phyloP scores from a whole-genome alignment of 352 stramenopile genomes.

The Globisporangium orthogonon region DNA sequence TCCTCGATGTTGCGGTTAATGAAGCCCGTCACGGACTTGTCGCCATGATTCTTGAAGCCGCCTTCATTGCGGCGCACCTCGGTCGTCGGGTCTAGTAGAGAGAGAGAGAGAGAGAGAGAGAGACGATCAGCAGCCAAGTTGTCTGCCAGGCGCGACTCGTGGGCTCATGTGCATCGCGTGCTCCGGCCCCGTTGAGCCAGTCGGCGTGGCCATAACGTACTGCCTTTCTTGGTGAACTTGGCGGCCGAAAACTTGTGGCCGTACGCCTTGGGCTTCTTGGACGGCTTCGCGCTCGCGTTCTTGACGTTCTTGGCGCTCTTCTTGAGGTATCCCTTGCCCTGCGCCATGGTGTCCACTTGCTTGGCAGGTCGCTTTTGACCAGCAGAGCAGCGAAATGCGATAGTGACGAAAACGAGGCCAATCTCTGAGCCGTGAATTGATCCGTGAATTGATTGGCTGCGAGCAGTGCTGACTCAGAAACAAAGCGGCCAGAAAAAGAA shows the following conservation, averaged over 20 bases:
- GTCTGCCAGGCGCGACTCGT: not conserved
- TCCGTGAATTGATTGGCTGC: no score
- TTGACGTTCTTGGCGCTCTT: constrained; percentile 71
- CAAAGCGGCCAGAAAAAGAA: no score
- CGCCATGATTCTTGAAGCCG: constrained; percentile 71
- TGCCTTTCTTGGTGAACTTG: constrained; percentile 87
- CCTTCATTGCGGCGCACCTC: constrained; percentile 69
- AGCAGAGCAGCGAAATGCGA: no score
- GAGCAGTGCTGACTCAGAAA: no score
- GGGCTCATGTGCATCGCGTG: not conserved
- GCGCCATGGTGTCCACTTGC: constrained; percentile 38
- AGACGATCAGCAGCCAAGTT: not conserved
- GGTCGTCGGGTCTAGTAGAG: constrained; percentile 59
- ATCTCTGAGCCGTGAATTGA: no score
- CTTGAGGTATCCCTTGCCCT: constrained; percentile 78
- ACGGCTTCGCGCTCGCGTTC: constrained; percentile 59
- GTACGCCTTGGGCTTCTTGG: constrained; percentile 66
- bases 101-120: not conserved
- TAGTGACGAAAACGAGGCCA: no score
- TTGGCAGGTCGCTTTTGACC: not conserved
- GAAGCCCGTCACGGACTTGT: constrained; percentile 69
- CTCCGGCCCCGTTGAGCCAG: not conserved
- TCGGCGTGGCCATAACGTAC: constrained; percentile 28
- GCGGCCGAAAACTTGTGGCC: constrained; percentile 73
- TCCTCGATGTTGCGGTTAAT: constrained; percentile 89